A percentile compares a stretch with the other conserved stretches of the same genome.
These are phyloP conservation scores for Gracilaria caudata DNA, from an alignment of 23 red algal genomes.

Conservation along the genomic window DNA sequence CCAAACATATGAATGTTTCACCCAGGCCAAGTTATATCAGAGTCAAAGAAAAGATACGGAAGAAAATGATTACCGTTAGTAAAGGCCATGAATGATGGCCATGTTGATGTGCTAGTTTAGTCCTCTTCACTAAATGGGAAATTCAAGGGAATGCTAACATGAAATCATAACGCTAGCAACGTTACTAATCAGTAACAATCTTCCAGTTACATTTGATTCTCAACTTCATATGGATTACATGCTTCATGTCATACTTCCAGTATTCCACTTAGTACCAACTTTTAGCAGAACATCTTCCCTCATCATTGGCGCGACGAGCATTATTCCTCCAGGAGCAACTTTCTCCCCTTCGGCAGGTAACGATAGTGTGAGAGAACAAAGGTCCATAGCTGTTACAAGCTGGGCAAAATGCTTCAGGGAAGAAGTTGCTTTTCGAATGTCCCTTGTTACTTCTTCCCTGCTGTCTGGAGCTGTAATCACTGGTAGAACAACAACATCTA, in stretches of 20 bases:
- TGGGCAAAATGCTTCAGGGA: slow-evolving; percentile 24
- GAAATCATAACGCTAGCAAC: no score
- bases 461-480: not conserved
- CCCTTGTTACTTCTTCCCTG: not conserved
- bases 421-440: slow-evolving; percentile 11
- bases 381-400: slow-evolving; percentile 41
- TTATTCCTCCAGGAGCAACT: slow-evolving; percentile 15
- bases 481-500: slow-evolving; percentile 34
- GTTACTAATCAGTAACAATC: no score
- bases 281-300: slow-evolving; percentile 15
- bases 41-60: no score
- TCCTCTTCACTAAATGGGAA: no score
- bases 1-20: no score
- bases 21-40: no score
- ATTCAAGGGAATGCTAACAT: no score
- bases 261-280: slow-evolving; percentile 26
- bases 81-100: no score
- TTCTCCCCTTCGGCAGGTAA: not conserved
- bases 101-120: no score
- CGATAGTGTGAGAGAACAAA: slow-evolving; percentile 33
- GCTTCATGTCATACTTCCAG: not conserved
- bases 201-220: no score
- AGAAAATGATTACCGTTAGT: no score
- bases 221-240: no score
- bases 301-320: slow-evolving; percentile 27